Base-by-base conservation (phyloP, 2,329 filamentous ascomycete genomes). In the Phaeosphaeriaceae sp. region DNA sequence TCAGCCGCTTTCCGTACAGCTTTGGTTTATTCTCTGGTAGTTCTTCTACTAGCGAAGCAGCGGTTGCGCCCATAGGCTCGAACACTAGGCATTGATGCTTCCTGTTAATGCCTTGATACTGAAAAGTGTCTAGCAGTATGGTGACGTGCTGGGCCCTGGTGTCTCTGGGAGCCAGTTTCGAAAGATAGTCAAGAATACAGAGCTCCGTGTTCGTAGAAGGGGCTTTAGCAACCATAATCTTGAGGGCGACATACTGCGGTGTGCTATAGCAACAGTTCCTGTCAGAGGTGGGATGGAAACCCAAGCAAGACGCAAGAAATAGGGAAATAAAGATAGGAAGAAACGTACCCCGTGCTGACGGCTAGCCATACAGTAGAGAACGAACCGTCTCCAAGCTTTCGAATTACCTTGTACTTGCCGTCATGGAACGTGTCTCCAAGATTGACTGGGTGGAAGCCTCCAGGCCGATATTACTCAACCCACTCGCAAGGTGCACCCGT, bases 311-410 rank as follows among this genome's bases (percentile, higher is more conserved):
- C 26, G 33, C 28, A 29, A 43, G 26, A 35, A 43, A 34, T 48
- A 40, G 40, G 34, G 28, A 48, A 33, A 44, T 21, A 44, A 32
- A 32, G 30, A 32, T 34, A 38, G 40, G 40, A 48, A 20, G 40
- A 28, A 29, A 26, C 30, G 12, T 52, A n/a, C n/a, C n/a, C n/a
- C n/a, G 44, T 45, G 42, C 32, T 38, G 9, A 45, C 52, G 7
- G 50, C 56, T 11, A 60, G 50, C 56, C 54, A 60, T 23, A 60
- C 56, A 36, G 54, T 57, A n/a, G 54, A 57, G 38, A 28, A 54
- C 16, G 43, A 49, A 30, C 56, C 54, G 18, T 52, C 33, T 36
- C 56, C 56, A 21, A 60, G 49, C n/a, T 60, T 60, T 32, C 51
- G 50, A 40, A 60, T 55, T 17, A 60, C 28, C 32, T 37, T 50